Evolutionary conservation across 805 yeast species (phyloP).

Genomic region (Scheffersomyces amazonensis): DNA sequence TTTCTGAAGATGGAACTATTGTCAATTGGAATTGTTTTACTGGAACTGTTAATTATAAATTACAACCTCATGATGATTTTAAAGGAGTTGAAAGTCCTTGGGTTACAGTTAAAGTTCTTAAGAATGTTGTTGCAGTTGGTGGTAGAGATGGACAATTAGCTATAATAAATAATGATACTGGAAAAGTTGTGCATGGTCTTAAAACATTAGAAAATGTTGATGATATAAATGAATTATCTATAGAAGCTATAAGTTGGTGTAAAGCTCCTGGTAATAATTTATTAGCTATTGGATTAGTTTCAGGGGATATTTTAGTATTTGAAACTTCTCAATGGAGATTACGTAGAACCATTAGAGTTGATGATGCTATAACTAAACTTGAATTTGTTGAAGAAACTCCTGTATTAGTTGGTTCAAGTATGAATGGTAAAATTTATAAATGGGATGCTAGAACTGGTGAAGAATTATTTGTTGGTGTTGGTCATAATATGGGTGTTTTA

Average conservation of each 20-base stretch:
- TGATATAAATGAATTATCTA: slow-evolving; percentile 42
- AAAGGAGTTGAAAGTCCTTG: slow-evolving; percentile 82
- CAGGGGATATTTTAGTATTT: slow-evolving; percentile 79
- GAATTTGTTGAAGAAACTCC: slow-evolving; percentile 61
- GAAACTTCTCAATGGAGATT: slow-evolving; percentile 86
- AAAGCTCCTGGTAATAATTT: slow-evolving; percentile 46
- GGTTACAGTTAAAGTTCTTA: slow-evolving; percentile 66
- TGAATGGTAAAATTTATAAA: slow-evolving; percentile 82
- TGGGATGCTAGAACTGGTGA: slow-evolving; percentile 90
- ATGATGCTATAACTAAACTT: slow-evolving; percentile 84
- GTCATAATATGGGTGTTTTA: slow-evolving; percentile 92
- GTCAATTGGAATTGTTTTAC: slow-evolving; percentile 90
- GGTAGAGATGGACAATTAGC: slow-evolving; percentile 84
- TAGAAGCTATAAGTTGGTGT: slow-evolving; percentile 76
- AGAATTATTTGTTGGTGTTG: slow-evolving; percentile 73
- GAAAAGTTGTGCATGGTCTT: slow-evolving; percentile 64
- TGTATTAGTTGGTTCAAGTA: slow-evolving; percentile 63
- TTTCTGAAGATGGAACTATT: slow-evolving; percentile 82
- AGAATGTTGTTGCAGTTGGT: slow-evolving; percentile 69
- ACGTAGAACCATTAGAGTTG: slow-evolving; percentile 64
- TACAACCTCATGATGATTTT: slow-evolving; percentile 58
- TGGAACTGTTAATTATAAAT: slow-evolving; percentile 63
- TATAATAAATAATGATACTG: slow-evolving; percentile 73
- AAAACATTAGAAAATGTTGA: slow-evolving; percentile 58
- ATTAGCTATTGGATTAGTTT: slow-evolving; percentile 85